Conservation (phyloP, 2,329 filamentous ascomycete species). For the Diaporthe australafricana region DNA sequence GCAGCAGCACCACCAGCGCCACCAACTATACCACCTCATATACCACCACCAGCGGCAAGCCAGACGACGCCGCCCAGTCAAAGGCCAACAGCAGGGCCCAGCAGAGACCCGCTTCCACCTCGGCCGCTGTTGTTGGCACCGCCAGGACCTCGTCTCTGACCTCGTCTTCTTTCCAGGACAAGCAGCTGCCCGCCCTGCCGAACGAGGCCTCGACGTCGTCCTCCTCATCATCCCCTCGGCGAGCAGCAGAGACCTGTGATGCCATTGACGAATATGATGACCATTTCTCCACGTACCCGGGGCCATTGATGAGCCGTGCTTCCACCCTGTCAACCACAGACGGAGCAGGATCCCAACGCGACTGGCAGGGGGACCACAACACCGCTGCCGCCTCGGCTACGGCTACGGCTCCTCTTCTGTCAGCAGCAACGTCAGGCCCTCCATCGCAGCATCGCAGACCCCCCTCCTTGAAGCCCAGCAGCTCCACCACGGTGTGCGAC, state of each 20-base stretch:
- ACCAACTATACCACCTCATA: background rate
- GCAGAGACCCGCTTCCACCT: conserved; percentile 22
- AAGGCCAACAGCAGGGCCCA: background rate
- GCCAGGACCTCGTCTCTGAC: background rate
- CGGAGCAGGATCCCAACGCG: conserved; percentile 8
- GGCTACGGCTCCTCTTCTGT: conserved; percentile 27
- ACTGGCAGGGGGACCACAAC: conserved; percentile 27
- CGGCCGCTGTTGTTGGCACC: conserved; percentile 1
- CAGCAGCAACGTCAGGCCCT: conserved; percentile 19
- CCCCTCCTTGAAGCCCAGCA: conserved; percentile 29
- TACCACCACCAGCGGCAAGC: background rate
- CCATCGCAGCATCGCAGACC: conserved; percentile 29
- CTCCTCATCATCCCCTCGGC: conserved; percentile 1
- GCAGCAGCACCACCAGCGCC: background rate
- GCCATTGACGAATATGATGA: conserved; percentile 20
- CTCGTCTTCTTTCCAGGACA: background rate
- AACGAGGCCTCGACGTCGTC: conserved; percentile 8
- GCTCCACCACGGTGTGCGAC: conserved; percentile 33
- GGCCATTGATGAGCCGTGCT: conserved; percentile 21
- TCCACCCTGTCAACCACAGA: conserved; percentile 24
- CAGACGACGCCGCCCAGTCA: background rate
- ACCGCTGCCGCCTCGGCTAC: conserved; percentile 24
- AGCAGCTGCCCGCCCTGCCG: conserved; percentile 24
- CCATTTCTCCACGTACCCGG: background rate
- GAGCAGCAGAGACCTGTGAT: conserved; percentile 2